These are phyloP conservation scores for Candida pseudoviswanathii DNA, from an alignment of 1,139 yeast genomes.

Conservation along the genomic window DNA sequence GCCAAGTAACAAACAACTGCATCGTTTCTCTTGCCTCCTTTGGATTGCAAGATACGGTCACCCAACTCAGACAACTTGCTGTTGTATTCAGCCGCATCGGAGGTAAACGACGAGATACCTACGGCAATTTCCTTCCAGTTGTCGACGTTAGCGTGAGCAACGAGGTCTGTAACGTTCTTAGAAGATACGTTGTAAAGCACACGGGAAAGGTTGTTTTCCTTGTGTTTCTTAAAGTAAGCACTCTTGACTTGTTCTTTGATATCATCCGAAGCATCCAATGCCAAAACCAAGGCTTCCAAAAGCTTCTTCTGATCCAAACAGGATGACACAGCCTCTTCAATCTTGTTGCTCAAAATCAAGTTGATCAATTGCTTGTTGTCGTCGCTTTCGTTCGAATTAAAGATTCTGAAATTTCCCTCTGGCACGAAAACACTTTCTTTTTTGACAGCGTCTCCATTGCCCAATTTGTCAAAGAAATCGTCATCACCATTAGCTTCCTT, in stretches of 20 bases:
- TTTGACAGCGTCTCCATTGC: slow-evolving; percentile 27
- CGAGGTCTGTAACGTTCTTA: slow-evolving; percentile 68
- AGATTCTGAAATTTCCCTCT: slow-evolving; percentile 47
- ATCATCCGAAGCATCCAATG: slow-evolving; percentile 67
- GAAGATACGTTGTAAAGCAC: slow-evolving; percentile 67
- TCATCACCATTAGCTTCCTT: slow-evolving; percentile 41
- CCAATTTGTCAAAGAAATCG: slow-evolving; percentile 50
- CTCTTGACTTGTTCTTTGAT: slow-evolving; percentile 69
- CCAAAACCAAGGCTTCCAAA: slow-evolving; percentile 79
- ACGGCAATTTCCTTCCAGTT: slow-evolving; percentile 87
- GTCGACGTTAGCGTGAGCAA: slow-evolving; percentile 70
- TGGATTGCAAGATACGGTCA: slow-evolving; percentile 52
- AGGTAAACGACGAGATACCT: slow-evolving; percentile 61
- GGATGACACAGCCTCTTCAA: slow-evolving; percentile 65
- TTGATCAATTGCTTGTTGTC: slow-evolving; percentile 51
- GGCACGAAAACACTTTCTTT: slow-evolving; percentile 34
- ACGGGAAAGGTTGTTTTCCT: slow-evolving; percentile 66
- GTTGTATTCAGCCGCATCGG: slow-evolving; percentile 50
- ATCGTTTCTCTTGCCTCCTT: slow-evolving; percentile 50
- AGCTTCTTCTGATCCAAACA: slow-evolving; percentile 67
- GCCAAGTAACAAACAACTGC: slow-evolving; percentile 82
- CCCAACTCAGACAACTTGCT: slow-evolving; percentile 69
- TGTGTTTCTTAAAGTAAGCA: slow-evolving; percentile 66
- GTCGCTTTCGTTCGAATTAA: slow-evolving; percentile 22
- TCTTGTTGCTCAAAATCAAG: slow-evolving; percentile 63